Conservation (phyloP, 2,329 filamentous ascomycete species). For the Stachybotrys chartarum region DNA sequence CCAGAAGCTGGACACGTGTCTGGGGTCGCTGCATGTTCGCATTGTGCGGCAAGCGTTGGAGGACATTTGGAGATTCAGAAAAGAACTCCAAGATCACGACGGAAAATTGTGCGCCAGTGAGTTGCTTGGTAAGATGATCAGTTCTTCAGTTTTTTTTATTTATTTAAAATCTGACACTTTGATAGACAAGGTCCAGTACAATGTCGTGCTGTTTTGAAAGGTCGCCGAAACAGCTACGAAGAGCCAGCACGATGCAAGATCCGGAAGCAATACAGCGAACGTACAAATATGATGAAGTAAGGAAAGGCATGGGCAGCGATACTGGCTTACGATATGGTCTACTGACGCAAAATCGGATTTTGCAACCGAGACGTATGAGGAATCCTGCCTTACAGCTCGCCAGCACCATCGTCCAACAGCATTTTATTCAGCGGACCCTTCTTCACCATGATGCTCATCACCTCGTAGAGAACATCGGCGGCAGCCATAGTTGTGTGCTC, state of each 20-base stretch:
- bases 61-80: constrained; percentile 18
- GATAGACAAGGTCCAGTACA: constrained; percentile 16
- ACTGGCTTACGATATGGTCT: too few relatives aligned
- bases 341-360: too few relatives aligned
- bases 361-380: too few relatives aligned
- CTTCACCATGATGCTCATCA: constrained; percentile 79
- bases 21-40: constrained; percentile 17
- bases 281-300: too few relatives aligned
- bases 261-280: too few relatives aligned
- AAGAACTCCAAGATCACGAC: constrained; percentile 7
- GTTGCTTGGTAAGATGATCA: constrained; percentile 11
- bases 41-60: constrained; percentile 14
- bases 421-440: constrained; percentile 58
- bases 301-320: too few relatives aligned
- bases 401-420: constrained; percentile 11
- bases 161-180: rapidly evolving
- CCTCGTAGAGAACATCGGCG: constrained; percentile 64
- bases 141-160: background rate
- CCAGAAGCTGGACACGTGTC: constrained; percentile 14
- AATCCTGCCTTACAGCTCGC: constrained; percentile 3
- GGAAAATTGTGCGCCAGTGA: constrained; percentile 12
- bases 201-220: constrained; percentile 17
- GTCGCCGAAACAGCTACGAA: too few relatives aligned
- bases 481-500: constrained; percentile 69
- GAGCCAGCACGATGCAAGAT: too few relatives aligned